Evolutionary conservation across 2,329 filamentous ascomycete genomes (phyloP), one percentile per base, ranked within the genome.

Genomic region (Exutisphaerella laricina): DNA sequence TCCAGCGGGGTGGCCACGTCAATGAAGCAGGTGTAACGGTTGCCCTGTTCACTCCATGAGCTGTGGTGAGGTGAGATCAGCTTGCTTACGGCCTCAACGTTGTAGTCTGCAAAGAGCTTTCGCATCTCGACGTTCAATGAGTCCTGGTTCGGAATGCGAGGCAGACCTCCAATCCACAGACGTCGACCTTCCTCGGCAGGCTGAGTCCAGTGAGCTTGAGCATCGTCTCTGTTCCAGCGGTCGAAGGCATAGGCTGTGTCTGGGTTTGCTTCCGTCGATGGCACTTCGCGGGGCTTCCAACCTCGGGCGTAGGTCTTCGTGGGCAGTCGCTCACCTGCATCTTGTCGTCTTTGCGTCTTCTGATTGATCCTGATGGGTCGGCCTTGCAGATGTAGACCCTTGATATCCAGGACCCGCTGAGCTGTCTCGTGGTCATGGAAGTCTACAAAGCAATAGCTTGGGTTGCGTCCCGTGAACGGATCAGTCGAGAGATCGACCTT

Each of bases 401-500:
- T 69, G 31, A 86, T 66, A 9, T 63, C 57, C 59, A 85, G 77
- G 1, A 78, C 79, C 1, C 62, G 61, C 4, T 76, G 69, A 3
- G 82, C 82, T 21, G 77, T 68, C 20, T 77, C 75, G 33, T 71
- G 70, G 34, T 70, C 72, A 33, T 64, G 62, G 44, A 87, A 77
- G 56, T 87, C 82, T 33, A 86, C 77, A 54, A 88, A 87, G 66
- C 82, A 87, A 66, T 85, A 86, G 26, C 80, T 82, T 0, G 82
- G 82, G 59, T 86, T 87, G 32, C 82, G 72, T 29, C 74, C 77
- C 21, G 76, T 82, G 61, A 83, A 78, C 1, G 80, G 75, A 55
- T 87, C 82, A 40, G 83, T 72, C 1, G 80, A 80, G 54, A 87
- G 82, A 59, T 83, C 79, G 50, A 86, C 76, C 34, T 77, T 75